These are phyloP conservation scores for Larix kaempferi DNA, from an alignment of 75 land plant species.

Conservation along the genomic window DNA sequence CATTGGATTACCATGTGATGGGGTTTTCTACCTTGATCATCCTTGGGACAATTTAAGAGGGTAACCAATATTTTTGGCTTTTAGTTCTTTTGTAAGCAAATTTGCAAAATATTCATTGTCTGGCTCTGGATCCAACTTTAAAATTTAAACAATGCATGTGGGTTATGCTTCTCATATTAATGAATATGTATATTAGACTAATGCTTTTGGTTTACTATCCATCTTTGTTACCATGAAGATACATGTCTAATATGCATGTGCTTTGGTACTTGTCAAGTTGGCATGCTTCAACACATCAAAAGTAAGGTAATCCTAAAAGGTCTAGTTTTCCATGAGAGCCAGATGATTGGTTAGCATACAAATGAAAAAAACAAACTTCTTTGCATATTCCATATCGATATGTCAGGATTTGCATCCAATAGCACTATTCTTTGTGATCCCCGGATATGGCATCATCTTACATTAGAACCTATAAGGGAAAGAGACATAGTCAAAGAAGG, in stretches of 20 bases:
- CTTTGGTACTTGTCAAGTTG: slow-evolving; percentile 95
- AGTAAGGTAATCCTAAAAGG: slow-evolving; percentile 64
- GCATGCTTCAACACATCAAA: slow-evolving; percentile 57
- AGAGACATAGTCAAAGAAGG: slow-evolving; percentile 61
- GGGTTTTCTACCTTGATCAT: neutral
- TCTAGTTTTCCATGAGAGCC: slow-evolving; percentile 73
- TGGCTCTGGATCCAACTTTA: neutral
- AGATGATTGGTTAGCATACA: slow-evolving; percentile 87
- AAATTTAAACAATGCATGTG: neutral
- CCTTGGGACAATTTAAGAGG: neutral
- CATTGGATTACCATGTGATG: neutral
- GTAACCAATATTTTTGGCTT: neutral
- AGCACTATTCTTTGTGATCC: slow-evolving; percentile 92
- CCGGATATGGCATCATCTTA: slow-evolving; percentile 65
- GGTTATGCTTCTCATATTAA: neutral
- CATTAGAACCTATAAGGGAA: slow-evolving; percentile 61
- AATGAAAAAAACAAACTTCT: slow-evolving; percentile 43
- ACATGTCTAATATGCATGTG: slow-evolving; percentile 40
- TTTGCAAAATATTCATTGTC: neutral
- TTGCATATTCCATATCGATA: slow-evolving; percentile 79
- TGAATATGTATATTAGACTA: neutral
- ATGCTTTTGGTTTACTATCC: neutral
- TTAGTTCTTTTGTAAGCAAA: neutral
- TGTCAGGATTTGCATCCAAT: slow-evolving; percentile 94
- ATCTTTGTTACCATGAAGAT: neutral